These are phyloP conservation scores for Syzygium grande DNA, from an alignment of 345 rosid species.

Conservation along the genomic window DNA sequence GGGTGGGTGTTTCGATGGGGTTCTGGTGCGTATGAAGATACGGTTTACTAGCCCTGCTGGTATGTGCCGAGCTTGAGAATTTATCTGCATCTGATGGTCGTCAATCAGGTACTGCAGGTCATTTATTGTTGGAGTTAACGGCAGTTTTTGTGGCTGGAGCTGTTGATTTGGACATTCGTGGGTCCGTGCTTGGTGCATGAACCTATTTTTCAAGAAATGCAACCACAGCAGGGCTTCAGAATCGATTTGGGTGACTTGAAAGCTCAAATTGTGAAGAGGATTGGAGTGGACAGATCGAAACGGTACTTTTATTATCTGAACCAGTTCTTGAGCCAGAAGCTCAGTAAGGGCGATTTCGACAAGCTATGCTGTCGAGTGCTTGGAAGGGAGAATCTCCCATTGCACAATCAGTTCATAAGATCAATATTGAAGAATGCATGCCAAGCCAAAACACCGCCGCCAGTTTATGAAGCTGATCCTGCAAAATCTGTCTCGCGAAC, in stretches of 20 bases:
- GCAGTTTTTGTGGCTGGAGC: neutral
- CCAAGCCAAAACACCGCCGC: constrained; percentile 60
- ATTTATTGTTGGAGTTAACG: neutral
- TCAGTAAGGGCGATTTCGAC: constrained; percentile 78
- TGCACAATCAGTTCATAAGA: constrained; percentile 80
- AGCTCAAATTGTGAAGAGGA: constrained; percentile 65
- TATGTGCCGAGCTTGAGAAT: neutral
- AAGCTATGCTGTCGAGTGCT: constrained; percentile 63
- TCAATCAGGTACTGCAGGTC: neutral
- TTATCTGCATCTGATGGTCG: neutral
- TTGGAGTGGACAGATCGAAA: constrained; percentile 80
- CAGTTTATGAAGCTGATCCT: constrained; percentile 38
- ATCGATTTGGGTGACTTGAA: constrained; percentile 76
- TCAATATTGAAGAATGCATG: constrained; percentile 78
- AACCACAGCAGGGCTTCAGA: constrained; percentile 69
- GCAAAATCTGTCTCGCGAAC: constrained; percentile 35
- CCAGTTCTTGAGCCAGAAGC: constrained; percentile 77
- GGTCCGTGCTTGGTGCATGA: constrained; percentile 39
- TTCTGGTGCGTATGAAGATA: neutral
- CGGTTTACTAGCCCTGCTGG: neutral
- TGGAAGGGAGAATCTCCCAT: constrained; percentile 83
- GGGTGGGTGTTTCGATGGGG: neutral
- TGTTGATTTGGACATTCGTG: constrained; percentile 4
- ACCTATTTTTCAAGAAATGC: constrained; percentile 57
- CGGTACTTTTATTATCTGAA: constrained; percentile 70